Evolutionary conservation across 2,329 filamentous ascomycete genomes (phyloP).

Genomic region (Botrytis tulipae): DNA sequence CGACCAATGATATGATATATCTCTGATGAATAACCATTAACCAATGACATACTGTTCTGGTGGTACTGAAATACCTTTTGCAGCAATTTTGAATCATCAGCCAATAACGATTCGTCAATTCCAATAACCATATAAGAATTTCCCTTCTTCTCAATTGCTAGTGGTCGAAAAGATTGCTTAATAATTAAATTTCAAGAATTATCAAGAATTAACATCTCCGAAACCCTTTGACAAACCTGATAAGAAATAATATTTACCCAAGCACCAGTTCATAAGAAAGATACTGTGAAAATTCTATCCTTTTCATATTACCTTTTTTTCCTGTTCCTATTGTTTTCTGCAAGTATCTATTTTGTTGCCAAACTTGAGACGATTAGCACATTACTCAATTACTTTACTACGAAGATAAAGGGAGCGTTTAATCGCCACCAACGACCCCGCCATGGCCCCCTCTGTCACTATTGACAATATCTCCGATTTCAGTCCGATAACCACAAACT

Average conservation of each 20-base stretch:
- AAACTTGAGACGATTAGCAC: background rate
- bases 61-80: background rate
- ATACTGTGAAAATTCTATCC: slow-evolving; percentile 2
- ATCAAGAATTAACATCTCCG: slow-evolving; percentile 10
- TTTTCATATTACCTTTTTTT: background rate
- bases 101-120: too few species aligned
- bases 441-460: slow-evolving; percentile 37
- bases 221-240: slow-evolving; percentile 1
- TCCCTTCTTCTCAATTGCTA: background rate
- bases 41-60: background rate
- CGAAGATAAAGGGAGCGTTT: background rate
- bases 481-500: slow-evolving; percentile 26
- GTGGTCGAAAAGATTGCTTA: background rate
- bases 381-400: background rate
- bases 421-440: slow-evolving; percentile 18
- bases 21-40: background rate
- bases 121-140: background rate
- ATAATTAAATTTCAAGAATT: slow-evolving; percentile 20
- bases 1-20: background rate
- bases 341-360: background rate
- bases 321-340: background rate
- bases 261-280: background rate
- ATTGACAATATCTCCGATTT: slow-evolving; percentile 38
- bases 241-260: slow-evolving; percentile 5
- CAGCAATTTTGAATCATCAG: background rate